Conservation (phyloP, 345 rosid genomes). For the Trapa bicornis region DNA sequence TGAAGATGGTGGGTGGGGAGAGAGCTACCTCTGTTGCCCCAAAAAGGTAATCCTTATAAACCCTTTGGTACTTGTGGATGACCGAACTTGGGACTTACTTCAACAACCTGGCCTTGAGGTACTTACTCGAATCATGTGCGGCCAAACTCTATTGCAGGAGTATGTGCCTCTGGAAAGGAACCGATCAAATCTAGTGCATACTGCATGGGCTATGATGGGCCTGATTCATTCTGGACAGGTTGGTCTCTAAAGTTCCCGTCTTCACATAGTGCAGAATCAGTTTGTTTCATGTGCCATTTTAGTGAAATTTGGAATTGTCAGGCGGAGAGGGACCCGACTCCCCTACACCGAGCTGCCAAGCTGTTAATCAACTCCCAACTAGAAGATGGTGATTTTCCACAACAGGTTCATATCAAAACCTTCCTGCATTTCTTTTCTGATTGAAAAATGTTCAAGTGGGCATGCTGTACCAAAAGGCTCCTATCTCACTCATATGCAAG, state of each 20-base stretch:
- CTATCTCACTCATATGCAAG: background rate
- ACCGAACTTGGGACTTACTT: background rate
- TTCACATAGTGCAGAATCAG: background rate
- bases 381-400: slow-evolving; percentile 58
- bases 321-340: slow-evolving; percentile 49
- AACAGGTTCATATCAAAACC: slow-evolving; percentile 23
- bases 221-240: slow-evolving; percentile 48
- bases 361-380: slow-evolving; percentile 57
- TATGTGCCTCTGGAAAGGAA: slow-evolving; percentile 31
- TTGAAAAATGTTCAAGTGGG: background rate
- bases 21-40: slow-evolving; percentile 40
- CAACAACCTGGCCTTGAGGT: too few relatives aligned
- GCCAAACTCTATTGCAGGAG: slow-evolving; percentile 7
- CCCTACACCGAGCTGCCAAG: slow-evolving; percentile 55
- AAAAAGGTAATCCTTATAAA: slow-evolving; percentile 17
- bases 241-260: background rate
- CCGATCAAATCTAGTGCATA: slow-evolving; percentile 39
- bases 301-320: slow-evolving; percentile 3
- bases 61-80: too few relatives aligned
- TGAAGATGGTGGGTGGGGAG: slow-evolving; percentile 50
- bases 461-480: too few relatives aligned
- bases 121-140: background rate
- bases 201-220: slow-evolving; percentile 39
- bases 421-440: too few relatives aligned
- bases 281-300: background rate